phyloP scores from a whole-genome alignment of 2,329 filamentous ascomycete genomes.

The Macrophomina phaseolina region DNA sequence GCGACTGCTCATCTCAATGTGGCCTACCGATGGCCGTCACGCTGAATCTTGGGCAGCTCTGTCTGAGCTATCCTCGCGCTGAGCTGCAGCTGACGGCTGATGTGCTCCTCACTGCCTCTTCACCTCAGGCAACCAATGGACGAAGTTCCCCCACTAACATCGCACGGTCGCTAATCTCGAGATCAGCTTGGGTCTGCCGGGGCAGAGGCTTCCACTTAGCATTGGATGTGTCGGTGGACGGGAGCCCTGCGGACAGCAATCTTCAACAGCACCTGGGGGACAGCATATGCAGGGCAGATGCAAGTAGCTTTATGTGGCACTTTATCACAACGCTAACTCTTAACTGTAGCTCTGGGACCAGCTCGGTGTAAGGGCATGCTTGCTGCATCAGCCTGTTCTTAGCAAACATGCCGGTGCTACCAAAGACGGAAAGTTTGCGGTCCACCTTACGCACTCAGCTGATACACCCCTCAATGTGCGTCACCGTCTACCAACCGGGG shows the following conservation, averaged over 20 bases:
- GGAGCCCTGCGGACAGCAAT: conserved; percentile 34
- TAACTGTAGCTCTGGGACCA: conserved; percentile 44
- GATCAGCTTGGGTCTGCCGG: conserved; percentile 44
- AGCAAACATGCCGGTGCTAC: conserved; percentile 7
- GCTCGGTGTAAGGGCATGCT: conserved; percentile 38
- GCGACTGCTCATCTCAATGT: neutral
- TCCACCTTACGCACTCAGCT: conserved; percentile 35
- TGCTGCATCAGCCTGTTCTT: conserved; percentile 8
- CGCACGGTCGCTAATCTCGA: conserved; percentile 35
- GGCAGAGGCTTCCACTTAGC: conserved; percentile 40
- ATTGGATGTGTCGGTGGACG: conserved; percentile 35
- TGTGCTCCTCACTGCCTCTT: neutral
- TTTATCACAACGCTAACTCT: conserved; percentile 5
- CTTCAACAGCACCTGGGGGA: conserved; percentile 34
- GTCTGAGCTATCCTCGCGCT: conserved; percentile 35
- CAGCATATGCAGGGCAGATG: conserved; percentile 35
- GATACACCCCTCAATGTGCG: conserved; percentile 24
- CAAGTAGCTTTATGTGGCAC: conserved; percentile 10
- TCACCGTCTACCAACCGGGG: conserved; percentile 35
- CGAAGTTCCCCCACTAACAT: conserved; percentile 26
- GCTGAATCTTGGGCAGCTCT: conserved; percentile 43
- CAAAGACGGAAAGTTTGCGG: conserved; percentile 26
- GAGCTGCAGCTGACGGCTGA: conserved; percentile 37
- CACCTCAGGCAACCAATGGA: neutral
- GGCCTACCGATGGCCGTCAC: conserved; percentile 35